Evolutionary conservation across 2,329 filamentous ascomycete species (phyloP).

Genomic region (Penicillium sp.): DNA sequence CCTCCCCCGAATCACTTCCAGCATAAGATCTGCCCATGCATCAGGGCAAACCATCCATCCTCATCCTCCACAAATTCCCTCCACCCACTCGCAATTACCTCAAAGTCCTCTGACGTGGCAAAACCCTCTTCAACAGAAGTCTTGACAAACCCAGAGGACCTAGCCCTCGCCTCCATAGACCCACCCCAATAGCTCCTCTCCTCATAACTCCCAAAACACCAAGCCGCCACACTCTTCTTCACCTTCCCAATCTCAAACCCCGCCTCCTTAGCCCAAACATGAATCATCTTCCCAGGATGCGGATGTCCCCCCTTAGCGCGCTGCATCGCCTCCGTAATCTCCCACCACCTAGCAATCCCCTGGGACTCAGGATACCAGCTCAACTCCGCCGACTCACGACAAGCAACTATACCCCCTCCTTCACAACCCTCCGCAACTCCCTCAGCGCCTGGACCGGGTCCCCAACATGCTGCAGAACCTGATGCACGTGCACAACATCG

Average conservation of each 20-base stretch:
- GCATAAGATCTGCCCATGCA: constrained; percentile 41
- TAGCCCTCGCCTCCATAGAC: constrained; percentile 32
- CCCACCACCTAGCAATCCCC: constrained; percentile 27
- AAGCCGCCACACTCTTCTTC: constrained; percentile 31
- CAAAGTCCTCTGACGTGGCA: constrained; percentile 32
- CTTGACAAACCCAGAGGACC: constrained; percentile 29
- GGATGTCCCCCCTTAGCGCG: constrained; percentile 28
- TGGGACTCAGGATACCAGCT: constrained; percentile 33
- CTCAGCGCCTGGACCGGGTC: constrained; percentile 50
- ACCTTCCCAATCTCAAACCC: constrained; percentile 30
- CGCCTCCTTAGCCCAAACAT: constrained; percentile 37
- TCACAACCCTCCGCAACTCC: constrained; percentile 56
- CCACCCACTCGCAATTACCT: constrained; percentile 35
- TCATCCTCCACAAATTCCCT: constrained; percentile 33
- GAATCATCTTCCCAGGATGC: constrained; percentile 29
- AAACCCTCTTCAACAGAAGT: constrained; percentile 31
- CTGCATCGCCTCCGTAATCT: constrained; percentile 22
- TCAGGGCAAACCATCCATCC: constrained; percentile 37
- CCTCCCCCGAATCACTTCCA: too few species aligned
- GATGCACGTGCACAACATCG: constrained; percentile 58
- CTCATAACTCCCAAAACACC: constrained; percentile 35
- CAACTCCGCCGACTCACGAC: constrained; percentile 40
- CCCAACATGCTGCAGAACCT: constrained; percentile 56
- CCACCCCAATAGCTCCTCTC: constrained; percentile 38
- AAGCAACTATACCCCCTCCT: constrained; percentile 52